Percentiles rank a stretch among this genome's conserved stretches.
Evolutionary conservation across 2,329 filamentous ascomycete species (phyloP).

Genomic region (Blumeria graminis): DNA sequence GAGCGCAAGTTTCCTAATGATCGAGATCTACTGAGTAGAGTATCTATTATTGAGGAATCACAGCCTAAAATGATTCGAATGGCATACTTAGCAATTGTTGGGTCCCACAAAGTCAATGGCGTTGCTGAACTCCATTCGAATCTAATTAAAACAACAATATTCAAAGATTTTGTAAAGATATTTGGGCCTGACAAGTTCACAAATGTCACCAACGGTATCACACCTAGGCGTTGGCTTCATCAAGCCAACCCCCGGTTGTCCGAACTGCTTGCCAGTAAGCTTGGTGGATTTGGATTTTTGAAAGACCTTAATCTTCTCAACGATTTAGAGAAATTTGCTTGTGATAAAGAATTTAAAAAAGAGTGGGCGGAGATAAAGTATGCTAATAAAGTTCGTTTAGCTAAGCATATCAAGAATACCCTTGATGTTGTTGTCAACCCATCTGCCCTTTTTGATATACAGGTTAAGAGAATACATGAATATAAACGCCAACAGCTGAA

Average conservation of each 20-base stretch:
- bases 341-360: conserved; percentile 76
- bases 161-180: conserved; percentile 92
- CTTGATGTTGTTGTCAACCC: conserved; percentile 70
- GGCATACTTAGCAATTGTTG: conserved; percentile 85
- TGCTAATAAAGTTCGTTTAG: conserved; percentile 79
- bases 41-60: conserved; percentile 96
- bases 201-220: conserved; percentile 96
- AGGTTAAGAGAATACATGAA: conserved; percentile 97
- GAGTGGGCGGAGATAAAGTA: conserved; percentile 95
- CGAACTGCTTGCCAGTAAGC: conserved; percentile 74
- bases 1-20: conserved; percentile 81
- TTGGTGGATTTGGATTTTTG: conserved; percentile 61
- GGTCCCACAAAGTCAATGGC: conserved; percentile 97
- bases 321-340: conserved; percentile 58
- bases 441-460: conserved; percentile 74
- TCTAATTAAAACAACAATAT: conserved; percentile 95
- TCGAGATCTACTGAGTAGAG: conserved; percentile 56
- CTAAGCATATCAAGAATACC: conserved; percentile 69
- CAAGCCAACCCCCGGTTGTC: conserved; percentile 89
- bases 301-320: conserved; percentile 75
- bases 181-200: conserved; percentile 95
- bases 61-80: conserved; percentile 96
- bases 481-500: conserved; percentile 99
- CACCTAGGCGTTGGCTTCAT: conserved; percentile 84
- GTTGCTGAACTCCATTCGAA: conserved; percentile 95